These are phyloP conservation scores for Friedmanniomyces simplex DNA, from an alignment of 495 filamentous ascomycete species.

Conservation along the genomic window DNA sequence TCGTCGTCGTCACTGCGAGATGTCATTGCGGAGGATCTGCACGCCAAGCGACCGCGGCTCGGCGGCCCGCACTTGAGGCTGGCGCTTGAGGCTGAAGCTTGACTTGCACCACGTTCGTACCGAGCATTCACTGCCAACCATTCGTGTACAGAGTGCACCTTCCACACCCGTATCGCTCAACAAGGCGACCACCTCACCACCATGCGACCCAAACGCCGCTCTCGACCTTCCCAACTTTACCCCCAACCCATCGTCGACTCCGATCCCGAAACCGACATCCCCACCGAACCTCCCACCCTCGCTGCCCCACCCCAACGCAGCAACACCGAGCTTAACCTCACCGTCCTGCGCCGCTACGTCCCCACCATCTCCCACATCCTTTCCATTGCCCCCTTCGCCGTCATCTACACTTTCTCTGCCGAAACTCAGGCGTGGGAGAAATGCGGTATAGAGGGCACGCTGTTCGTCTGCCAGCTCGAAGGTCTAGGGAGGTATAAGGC, in stretches of 20 bases:
- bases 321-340: slow-evolving; percentile 73
- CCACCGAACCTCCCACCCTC: slow-evolving; percentile 29
- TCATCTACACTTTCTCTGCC: slow-evolving; percentile 64
- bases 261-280: slow-evolving; percentile 47
- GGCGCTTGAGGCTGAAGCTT: slow-evolving; percentile 1
- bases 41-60: background rate
- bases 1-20: background rate
- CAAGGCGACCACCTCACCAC: too few species aligned
- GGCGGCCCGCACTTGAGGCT: background rate
- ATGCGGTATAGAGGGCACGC: slow-evolving; percentile 61
- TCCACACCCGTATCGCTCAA: too few species aligned
- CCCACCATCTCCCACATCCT: slow-evolving; percentile 56
- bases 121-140: too few species aligned
- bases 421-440: slow-evolving; percentile 62
- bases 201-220: slow-evolving; percentile 3
- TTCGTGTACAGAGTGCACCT: too few species aligned
- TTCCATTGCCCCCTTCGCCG: slow-evolving; percentile 65
- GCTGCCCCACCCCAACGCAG: slow-evolving; percentile 43
- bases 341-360: slow-evolving; percentile 65
- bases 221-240: slow-evolving; percentile 18
- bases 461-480: slow-evolving; percentile 59
- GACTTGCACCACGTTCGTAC: background rate
- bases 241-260: slow-evolving; percentile 41
- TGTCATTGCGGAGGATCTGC: background rate
- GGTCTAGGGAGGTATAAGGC: slow-evolving; percentile 38